A percentile compares a stretch with the other conserved stretches of the same genome.
Conservation (phyloP, 2,329 filamentous ascomycete genomes). For the Colletotrichum paranaense region DNA sequence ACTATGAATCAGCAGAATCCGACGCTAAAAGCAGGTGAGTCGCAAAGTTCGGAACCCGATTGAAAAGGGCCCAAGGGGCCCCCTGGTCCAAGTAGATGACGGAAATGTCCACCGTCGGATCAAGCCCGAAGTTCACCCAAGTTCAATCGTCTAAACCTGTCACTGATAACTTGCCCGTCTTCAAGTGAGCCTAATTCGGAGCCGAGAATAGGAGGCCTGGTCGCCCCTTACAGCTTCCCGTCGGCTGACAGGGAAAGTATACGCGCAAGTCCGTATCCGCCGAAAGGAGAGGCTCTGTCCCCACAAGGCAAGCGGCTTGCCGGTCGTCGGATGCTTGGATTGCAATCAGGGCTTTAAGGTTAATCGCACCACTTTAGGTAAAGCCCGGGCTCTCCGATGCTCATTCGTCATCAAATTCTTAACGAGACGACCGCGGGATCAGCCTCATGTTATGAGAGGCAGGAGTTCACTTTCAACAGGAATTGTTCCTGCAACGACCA, state of each 20-base stretch:
- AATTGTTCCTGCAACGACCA: not conserved
- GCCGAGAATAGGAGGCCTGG: not conserved
- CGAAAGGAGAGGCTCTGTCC: conserved; percentile 8
- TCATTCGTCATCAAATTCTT: not conserved
- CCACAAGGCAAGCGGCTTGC: conserved; percentile 19
- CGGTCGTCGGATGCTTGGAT: not conserved
- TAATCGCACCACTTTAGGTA: conserved; percentile 6
- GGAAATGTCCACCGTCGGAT: not conserved
- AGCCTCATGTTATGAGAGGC: not conserved
- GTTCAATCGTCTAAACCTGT: not conserved
- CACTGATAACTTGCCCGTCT: not conserved
- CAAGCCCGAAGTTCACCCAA: not conserved
- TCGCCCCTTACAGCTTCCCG: conserved; percentile 1
- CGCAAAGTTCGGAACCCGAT: not conserved
- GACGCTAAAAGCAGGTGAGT: not conserved
- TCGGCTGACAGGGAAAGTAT: conserved; percentile 8
- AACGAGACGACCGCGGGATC: not conserved
- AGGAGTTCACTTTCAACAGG: not conserved
- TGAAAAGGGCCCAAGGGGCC: not conserved
- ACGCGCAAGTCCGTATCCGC: conserved; percentile 21
- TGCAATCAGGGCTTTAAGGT: conserved; percentile 23
- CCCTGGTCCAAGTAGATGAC: not conserved
- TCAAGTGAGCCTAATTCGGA: not conserved
- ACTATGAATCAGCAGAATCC: not conserved
- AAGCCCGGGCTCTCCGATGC: not conserved